These are phyloP conservation scores for Soucietia sequanensis DNA, from an alignment of 805 yeast genomes.

Conservation along the genomic window DNA sequence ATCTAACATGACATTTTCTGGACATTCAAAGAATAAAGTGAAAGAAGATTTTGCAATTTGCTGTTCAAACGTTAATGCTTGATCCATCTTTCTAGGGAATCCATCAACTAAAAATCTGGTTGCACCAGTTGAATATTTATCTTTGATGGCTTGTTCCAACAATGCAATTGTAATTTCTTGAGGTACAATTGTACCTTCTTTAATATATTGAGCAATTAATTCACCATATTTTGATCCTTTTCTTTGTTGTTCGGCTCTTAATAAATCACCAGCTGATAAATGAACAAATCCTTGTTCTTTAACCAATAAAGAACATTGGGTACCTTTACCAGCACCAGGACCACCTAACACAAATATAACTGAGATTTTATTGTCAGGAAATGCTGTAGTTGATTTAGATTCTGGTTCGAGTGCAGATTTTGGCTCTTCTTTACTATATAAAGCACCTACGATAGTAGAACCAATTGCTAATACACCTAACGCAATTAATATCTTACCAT, in stretches of 20 bases:
- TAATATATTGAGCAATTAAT: conserved; percentile 77
- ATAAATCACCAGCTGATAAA: conserved; percentile 92
- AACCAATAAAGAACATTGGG: conserved; percentile 88
- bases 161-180: conserved; percentile 87
- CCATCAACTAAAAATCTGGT: conserved; percentile 86
- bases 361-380: conserved; percentile 63
- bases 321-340: conserved; percentile 98
- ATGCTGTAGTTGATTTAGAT: conserved; percentile 40
- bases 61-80: conserved; percentile 89
- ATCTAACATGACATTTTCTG: conserved; percentile 77
- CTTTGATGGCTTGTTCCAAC: conserved; percentile 74
- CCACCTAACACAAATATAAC: conserved; percentile 94
- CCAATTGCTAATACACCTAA: conserved; percentile 52
- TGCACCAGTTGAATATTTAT: conserved; percentile 46
- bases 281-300: conserved; percentile 80
- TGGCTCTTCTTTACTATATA: conserved; percentile 43
- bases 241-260: conserved; percentile 88
- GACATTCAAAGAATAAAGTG: conserved; percentile 77
- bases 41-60: conserved; percentile 66
- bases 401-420: conserved; percentile 43
- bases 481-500: conserved; percentile 25
- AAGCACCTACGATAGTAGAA: conserved; percentile 43
- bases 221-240: conserved; percentile 82
- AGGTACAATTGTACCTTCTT: conserved; percentile 90
- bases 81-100: conserved; percentile 98